Evolutionary conservation across 148 eudicot genomes (phyloP).

Genomic region (Camellia japonica): DNA sequence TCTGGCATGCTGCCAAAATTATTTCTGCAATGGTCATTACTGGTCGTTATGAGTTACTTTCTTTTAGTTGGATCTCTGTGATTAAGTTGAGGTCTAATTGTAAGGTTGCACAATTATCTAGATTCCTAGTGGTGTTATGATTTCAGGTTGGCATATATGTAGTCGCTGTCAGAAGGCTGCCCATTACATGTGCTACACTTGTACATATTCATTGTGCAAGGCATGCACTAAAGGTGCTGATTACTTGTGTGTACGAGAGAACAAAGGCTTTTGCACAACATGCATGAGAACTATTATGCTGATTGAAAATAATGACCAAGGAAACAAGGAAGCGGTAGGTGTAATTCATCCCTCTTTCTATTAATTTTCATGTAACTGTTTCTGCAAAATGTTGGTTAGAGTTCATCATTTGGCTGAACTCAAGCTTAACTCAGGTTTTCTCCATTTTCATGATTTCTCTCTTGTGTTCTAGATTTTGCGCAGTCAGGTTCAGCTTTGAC

Average conservation of each 20-base stretch:
- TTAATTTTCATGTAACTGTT: slow-evolving; percentile 10
- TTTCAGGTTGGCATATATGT: slow-evolving; percentile 99
- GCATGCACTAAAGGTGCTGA: slow-evolving; percentile 75
- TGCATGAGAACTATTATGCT: slow-evolving; percentile 82
- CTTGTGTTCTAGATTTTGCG: background rate
- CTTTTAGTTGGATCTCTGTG: background rate
- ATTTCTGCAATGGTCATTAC: background rate
- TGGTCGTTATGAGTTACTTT: slow-evolving; percentile 24
- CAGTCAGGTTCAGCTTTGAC: background rate
- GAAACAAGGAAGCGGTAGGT: slow-evolving; percentile 65
- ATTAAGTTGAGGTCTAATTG: background rate
- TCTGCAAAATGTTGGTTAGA: background rate
- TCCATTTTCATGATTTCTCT: background rate
- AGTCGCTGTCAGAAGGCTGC: slow-evolving; percentile 80
- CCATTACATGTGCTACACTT: slow-evolving; percentile 90
- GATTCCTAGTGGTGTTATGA: slow-evolving; percentile 16
- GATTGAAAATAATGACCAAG: slow-evolving; percentile 70
- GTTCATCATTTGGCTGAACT: background rate
- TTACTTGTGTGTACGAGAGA: slow-evolving; percentile 71
- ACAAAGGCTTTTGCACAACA: slow-evolving; percentile 79
- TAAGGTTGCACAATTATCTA: slow-evolving; percentile 11
- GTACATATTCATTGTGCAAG: slow-evolving; percentile 88
- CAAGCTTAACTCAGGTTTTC: background rate
- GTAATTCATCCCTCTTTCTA: slow-evolving; percentile 7
- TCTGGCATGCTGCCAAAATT: background rate